Percentiles rank a stretch among this genome's conserved stretches.
These are phyloP conservation scores for Phytophthora idaei DNA, from an alignment of 352 stramenopile species.

Conservation along the genomic window DNA sequence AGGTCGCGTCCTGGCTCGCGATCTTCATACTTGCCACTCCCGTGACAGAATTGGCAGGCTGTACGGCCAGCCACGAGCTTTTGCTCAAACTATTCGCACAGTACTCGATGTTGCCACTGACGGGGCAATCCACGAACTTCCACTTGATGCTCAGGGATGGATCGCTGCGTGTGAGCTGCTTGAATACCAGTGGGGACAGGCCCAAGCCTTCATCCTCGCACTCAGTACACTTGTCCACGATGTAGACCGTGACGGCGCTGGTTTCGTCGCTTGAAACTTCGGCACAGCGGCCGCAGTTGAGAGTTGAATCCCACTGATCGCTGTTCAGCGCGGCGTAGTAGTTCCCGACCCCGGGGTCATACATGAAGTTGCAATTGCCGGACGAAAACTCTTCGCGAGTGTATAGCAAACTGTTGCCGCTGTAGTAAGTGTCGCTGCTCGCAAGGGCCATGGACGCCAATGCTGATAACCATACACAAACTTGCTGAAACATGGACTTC, in stretches of 20 bases:
- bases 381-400: constrained; percentile 40
- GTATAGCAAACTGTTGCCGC: constrained; percentile 57
- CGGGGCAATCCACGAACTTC: constrained; percentile 55
- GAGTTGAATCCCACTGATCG: constrained; percentile 56
- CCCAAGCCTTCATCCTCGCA: constrained; percentile 67
- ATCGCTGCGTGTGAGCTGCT: constrained; percentile 45
- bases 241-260: constrained; percentile 52
- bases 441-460: constrained; percentile 19
- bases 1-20: constrained; percentile 59
- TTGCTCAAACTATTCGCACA: constrained; percentile 58
- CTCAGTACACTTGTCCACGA: constrained; percentile 74
- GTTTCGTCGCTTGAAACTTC: constrained; percentile 62
- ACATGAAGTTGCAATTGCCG: constrained; percentile 80
- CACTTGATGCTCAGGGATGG: constrained; percentile 54
- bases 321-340: constrained; percentile 77
- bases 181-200: constrained; percentile 53
- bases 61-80: constrained; percentile 49
- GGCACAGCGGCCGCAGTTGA: constrained; percentile 69
- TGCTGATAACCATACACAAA: not conserved
- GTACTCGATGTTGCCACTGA: constrained; percentile 49
- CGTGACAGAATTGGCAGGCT: constrained; percentile 46
- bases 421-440: constrained; percentile 36
- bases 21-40: constrained; percentile 48
- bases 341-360: constrained; percentile 37
- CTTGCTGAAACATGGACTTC: constrained; percentile 10